phyloP scores from a whole-genome alignment of 2,329 filamentous ascomycete genomes.

The Colletotrichum filicis region DNA sequence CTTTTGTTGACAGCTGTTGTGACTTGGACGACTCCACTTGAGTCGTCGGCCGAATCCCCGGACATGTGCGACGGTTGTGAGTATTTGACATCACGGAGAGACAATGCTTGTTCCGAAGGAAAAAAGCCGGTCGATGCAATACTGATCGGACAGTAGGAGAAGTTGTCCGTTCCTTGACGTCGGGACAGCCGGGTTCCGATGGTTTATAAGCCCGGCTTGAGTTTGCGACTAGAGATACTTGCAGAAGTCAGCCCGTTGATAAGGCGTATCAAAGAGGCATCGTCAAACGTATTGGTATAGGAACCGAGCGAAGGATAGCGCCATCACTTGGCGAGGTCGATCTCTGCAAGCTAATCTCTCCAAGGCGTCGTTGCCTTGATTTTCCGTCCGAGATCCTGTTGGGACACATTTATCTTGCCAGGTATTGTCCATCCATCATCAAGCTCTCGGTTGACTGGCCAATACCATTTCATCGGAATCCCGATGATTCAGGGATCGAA shows the following conservation, averaged over 20 bases:
- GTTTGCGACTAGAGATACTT: background rate
- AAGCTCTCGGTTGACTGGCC: background rate
- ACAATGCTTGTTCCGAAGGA: background rate
- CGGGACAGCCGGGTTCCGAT: background rate
- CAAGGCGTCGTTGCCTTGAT: constrained; percentile 16
- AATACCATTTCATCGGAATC: constrained; percentile 8
- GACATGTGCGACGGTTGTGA: background rate
- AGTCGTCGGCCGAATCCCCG: background rate
- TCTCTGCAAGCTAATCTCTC: constrained; percentile 26
- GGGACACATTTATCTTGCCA: background rate
- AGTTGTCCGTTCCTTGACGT: background rate
- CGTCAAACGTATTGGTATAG: constrained; percentile 20
- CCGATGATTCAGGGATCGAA: constrained; percentile 8
- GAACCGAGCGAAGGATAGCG: background rate
- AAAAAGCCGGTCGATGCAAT: too few relatives aligned
- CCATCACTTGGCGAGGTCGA: constrained; percentile 23
- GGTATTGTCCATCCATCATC: background rate
- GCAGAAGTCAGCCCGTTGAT: background rate
- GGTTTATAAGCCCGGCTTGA: background rate
- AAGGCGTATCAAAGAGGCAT: background rate
- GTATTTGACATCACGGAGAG: background rate
- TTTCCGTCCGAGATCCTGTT: constrained; percentile 1
- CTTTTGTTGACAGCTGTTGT: constrained; percentile 3
- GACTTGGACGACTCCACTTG: background rate
- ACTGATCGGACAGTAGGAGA: background rate